Evolutionary conservation across 2,329 filamentous ascomycete species (phyloP).

Genomic region (Aspergillus latus): DNA sequence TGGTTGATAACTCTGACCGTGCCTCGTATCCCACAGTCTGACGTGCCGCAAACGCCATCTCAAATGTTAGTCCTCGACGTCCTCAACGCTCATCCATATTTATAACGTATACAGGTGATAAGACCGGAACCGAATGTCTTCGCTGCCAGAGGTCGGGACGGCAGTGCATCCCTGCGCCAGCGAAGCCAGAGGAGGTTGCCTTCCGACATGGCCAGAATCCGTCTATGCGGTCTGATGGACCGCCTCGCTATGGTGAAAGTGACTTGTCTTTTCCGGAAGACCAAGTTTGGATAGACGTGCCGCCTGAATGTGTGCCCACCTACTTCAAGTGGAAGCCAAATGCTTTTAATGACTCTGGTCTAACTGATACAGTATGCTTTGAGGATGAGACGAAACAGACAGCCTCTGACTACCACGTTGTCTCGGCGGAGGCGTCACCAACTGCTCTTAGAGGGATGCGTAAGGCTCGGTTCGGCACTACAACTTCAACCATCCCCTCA

Average conservation of each 20-base stretch:
- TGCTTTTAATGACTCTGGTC: not conserved
- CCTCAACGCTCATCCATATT: not conserved
- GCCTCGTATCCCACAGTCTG: slow-evolving; percentile 25
- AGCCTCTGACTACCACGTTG: slow-evolving; percentile 35
- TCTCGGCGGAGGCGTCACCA: slow-evolving; percentile 22
- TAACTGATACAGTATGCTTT: slow-evolving; percentile 29
- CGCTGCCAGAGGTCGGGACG: slow-evolving; percentile 39
- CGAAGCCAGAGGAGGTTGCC: slow-evolving; percentile 36
- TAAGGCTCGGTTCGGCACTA: slow-evolving; percentile 27
- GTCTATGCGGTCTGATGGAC: slow-evolving; percentile 34
- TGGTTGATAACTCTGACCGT: not conserved
- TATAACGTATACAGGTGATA: slow-evolving; percentile 32
- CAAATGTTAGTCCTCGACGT: slow-evolving; percentile 30
- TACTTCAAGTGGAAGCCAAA: not conserved
- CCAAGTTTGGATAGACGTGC: slow-evolving; percentile 34
- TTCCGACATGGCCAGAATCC: slow-evolving; percentile 41
- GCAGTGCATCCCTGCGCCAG: slow-evolving; percentile 36
- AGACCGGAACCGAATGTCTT: slow-evolving; percentile 35
- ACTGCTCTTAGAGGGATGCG: slow-evolving; percentile 23
- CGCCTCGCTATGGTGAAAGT: slow-evolving; percentile 38
- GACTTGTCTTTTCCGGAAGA: slow-evolving; percentile 35
- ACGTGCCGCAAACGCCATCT: slow-evolving; percentile 41
- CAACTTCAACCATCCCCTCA: slow-evolving; percentile 26
- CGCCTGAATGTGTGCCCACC: slow-evolving; percentile 29
- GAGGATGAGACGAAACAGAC: slow-evolving; percentile 39